Evolutionary conservation across 2,329 filamentous ascomycete genomes (phyloP).

Genomic region (Nemania sp.): DNA sequence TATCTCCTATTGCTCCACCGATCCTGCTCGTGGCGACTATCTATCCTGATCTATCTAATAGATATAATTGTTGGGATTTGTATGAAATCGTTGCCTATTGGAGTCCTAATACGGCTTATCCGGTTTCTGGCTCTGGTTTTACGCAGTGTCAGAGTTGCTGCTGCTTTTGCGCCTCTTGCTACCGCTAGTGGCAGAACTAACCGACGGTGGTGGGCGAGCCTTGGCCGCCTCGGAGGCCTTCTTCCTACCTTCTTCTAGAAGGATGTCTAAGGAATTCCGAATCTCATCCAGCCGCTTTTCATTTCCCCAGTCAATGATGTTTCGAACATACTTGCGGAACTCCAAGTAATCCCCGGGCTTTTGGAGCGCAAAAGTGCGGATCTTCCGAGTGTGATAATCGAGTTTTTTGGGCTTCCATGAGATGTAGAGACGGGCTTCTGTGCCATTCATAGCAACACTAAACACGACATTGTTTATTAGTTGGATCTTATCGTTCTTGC

Average conservation of each 20-base stretch:
- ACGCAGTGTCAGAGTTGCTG: too few relatives aligned
- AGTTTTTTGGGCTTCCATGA: conserved; percentile 52
- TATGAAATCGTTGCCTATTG: too few relatives aligned
- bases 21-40: too few relatives aligned
- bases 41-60: too few relatives aligned
- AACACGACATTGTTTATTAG: conserved; percentile 49
- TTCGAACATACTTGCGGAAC: conserved; percentile 52
- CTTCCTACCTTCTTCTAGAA: conserved; percentile 22
- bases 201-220: conserved; percentile 10
- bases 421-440: conserved; percentile 51
- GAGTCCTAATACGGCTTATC: too few relatives aligned
- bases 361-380: conserved; percentile 51
- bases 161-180: too few relatives aligned
- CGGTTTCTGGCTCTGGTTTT: too few relatives aligned
- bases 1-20: too few relatives aligned
- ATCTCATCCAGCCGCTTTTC: conserved; percentile 48
- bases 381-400: conserved; percentile 48
- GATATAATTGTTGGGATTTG: too few relatives aligned
- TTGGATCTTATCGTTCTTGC: conserved; percentile 38
- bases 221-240: conserved; percentile 1
- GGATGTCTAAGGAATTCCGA: conserved; percentile 18
- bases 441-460: conserved; percentile 52
- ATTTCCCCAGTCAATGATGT: conserved; percentile 54
- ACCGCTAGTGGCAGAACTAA: background rate
- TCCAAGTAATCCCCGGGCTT: conserved; percentile 46